These are phyloP conservation scores for Nepenthes gracilis DNA, from an alignment of 148 eudicot species.

Conservation along the genomic window DNA sequence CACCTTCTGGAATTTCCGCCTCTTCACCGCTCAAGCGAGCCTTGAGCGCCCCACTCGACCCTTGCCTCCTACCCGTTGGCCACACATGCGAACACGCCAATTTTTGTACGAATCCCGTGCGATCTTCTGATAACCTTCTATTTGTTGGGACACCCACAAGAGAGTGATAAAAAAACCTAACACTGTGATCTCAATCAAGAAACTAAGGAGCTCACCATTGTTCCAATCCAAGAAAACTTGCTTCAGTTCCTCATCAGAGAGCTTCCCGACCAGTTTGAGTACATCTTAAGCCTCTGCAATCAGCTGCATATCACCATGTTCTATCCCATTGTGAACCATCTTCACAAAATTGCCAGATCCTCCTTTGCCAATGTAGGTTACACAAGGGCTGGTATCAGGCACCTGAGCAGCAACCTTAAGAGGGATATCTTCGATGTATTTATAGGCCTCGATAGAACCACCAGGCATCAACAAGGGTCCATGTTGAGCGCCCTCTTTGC, in stretches of 20 bases:
- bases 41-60: too few species aligned
- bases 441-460: constrained; percentile 1
- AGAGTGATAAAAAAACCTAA: too few species aligned
- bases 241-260: constrained; percentile 4
- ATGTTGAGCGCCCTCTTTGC: constrained; percentile 3
- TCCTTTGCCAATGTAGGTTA: constrained; percentile 3
- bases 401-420: constrained; percentile 1
- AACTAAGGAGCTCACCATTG: background rate
- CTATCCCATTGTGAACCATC: constrained; percentile 7
- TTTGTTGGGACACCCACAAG: too few species aligned
- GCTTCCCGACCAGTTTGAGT: constrained; percentile 1
- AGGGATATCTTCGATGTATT: constrained; percentile 3
- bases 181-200: constrained; percentile 2
- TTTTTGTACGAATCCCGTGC: too few species aligned
- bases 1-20: too few species aligned
- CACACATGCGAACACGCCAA: too few species aligned
- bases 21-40: too few species aligned
- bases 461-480: constrained; percentile 7
- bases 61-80: too few species aligned
- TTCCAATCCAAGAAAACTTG: constrained; percentile 2
- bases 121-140: too few species aligned
- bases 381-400: constrained; percentile 1
- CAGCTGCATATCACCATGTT: constrained; percentile 7
- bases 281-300: constrained; percentile 6
- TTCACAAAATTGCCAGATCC: constrained; percentile 6